Evolutionary conservation across 306 rosid species (phyloP).

Genomic region (Spatholobus suberectus): DNA sequence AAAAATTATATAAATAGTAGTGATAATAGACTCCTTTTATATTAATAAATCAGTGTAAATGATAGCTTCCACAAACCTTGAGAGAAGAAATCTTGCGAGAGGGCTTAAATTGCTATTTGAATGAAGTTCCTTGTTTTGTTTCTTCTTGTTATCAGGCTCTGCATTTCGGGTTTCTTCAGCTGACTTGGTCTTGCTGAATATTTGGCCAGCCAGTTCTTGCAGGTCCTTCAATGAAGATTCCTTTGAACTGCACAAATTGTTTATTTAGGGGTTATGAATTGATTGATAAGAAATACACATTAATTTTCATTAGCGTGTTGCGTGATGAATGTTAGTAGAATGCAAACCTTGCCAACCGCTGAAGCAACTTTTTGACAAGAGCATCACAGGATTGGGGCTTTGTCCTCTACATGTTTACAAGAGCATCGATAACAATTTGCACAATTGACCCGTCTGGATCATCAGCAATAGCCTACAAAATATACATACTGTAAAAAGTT

Average conservation of each 20-base stretch:
- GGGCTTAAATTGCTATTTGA: conserved; percentile 82
- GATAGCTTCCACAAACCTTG: conserved; percentile 63
- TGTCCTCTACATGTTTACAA: conserved; percentile 67
- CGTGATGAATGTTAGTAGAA: background rate
- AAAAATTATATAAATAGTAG: background rate
- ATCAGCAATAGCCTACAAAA: conserved; percentile 63
- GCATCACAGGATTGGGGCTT: conserved; percentile 80
- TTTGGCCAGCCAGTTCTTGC: conserved; percentile 68
- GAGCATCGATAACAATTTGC: conserved; percentile 60
- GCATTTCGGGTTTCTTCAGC: conserved; percentile 58
- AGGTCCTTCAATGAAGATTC: conserved; percentile 81
- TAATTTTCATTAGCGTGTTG: background rate
- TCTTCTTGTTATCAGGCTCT: conserved; percentile 64
- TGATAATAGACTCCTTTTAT: background rate
- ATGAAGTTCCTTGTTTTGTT: conserved; percentile 68
- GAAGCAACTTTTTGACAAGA: conserved; percentile 71
- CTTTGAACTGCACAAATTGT: conserved; percentile 63
- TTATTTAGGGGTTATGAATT: background rate
- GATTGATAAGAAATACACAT: background rate
- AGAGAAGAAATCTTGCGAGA: conserved; percentile 90
- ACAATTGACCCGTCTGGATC: conserved; percentile 68
- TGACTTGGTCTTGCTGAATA: conserved; percentile 58
- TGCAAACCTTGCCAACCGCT: conserved; percentile 73
- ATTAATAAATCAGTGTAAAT: conserved; percentile 12
- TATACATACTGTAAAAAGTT: conserved; percentile 9